Evolutionary conservation across 2,329 filamentous ascomycete genomes (phyloP).

Genomic region (Curvularia hawaiiensis): DNA sequence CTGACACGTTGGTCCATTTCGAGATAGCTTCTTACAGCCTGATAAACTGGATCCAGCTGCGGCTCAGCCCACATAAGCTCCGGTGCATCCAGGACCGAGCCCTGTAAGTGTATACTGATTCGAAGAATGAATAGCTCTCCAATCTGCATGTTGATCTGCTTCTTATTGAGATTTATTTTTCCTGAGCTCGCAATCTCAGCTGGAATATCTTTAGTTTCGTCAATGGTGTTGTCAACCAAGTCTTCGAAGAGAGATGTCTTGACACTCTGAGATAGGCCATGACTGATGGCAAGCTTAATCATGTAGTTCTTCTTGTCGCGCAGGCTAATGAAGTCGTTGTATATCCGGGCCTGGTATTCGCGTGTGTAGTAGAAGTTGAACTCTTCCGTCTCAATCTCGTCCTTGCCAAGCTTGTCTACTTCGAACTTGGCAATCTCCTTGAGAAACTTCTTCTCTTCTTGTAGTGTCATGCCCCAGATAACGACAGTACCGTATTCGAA

Average conservation of each 20-base stretch:
- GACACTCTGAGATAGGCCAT: constrained; percentile 93
- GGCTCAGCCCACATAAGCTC: constrained; percentile 99
- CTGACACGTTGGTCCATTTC: constrained; percentile 97
- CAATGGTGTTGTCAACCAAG: constrained; percentile 89
- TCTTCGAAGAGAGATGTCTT: constrained; percentile 99
- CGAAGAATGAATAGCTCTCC: constrained; percentile 96
- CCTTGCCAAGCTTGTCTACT: constrained; percentile 81
- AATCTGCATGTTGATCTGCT: constrained; percentile 99
- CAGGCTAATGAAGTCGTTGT: constrained; percentile 98
- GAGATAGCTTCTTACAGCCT: constrained; percentile 91
- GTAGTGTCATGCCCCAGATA: constrained; percentile 96
- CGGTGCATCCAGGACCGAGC: constrained; percentile 92
- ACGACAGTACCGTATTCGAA: constrained; percentile 98
- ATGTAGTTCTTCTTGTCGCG: constrained; percentile 96
- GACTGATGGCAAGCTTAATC: constrained; percentile 95
- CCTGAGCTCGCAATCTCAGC: constrained; percentile 91
- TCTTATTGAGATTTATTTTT: constrained; percentile 84
- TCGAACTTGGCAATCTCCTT: constrained; percentile 96
- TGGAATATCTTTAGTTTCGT: constrained; percentile 90
- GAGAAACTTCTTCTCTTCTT: constrained; percentile 86
- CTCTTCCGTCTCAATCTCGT: constrained; percentile 92
- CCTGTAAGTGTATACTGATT: constrained; percentile 98
- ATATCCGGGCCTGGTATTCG: constrained; percentile 97
- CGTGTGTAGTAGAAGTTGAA: constrained; percentile 99
- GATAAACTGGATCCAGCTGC: constrained; percentile 93